These are phyloP conservation scores for Cyberlindnera suaveolens DNA, from an alignment of 805 yeast genomes.

Conservation along the genomic window DNA sequence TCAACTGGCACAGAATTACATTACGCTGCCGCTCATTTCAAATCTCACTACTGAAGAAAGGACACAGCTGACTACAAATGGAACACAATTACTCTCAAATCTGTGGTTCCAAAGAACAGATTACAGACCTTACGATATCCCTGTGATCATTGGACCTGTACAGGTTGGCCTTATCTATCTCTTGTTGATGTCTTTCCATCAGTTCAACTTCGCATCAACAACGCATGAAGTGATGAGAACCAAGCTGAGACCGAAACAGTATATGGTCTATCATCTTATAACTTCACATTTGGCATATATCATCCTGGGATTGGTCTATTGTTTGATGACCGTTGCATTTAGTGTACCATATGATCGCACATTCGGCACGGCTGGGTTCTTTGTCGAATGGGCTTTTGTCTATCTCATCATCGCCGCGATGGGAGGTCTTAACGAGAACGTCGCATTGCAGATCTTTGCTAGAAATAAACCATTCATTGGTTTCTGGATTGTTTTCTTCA, in stretches of 20 bases:
- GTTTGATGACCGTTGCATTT: conserved; percentile 54
- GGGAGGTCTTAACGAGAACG: conserved; percentile 61
- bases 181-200: conserved; percentile 64
- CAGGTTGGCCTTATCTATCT: conserved; percentile 66
- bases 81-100: conserved; percentile 14
- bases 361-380: conserved; percentile 58
- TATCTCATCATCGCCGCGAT: conserved; percentile 60
- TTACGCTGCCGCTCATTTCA: conserved; percentile 2
- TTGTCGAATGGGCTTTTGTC: conserved; percentile 58
- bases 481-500: conserved; percentile 63
- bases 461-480: conserved; percentile 58
- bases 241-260: conserved; percentile 25
- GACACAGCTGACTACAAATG: conserved; percentile 16
- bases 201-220: conserved; percentile 48
- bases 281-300: conserved; percentile 32
- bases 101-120: conserved; percentile 28
- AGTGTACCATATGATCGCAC: conserved; percentile 45
- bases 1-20: conserved; percentile 15
- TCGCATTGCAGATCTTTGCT: conserved; percentile 42
- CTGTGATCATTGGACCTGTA: conserved; percentile 49
- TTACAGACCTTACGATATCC: conserved; percentile 34
- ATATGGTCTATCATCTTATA: conserved; percentile 40
- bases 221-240: conserved; percentile 31
- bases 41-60: conserved; percentile 10
- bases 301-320: conserved; percentile 46